Evolutionary conservation across 352 stramenopile genomes (phyloP).

Genomic region (Phytophthora melonis): DNA sequence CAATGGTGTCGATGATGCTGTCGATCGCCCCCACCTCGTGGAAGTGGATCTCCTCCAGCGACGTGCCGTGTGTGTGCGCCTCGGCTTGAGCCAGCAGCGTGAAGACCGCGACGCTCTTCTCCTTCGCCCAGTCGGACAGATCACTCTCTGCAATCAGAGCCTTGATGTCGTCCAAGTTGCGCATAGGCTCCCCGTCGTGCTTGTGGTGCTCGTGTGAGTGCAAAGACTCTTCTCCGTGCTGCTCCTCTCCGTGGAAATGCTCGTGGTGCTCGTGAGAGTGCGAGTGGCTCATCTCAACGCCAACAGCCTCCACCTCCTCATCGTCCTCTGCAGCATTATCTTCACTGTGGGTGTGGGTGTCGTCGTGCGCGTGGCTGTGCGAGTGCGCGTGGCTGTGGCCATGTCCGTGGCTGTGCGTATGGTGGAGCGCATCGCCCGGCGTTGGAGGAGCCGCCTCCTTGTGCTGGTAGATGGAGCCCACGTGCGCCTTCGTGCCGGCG

Average conservation of each 20-base stretch:
- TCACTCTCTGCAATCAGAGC: slow-evolving; percentile 81
- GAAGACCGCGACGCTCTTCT: slow-evolving; percentile 93
- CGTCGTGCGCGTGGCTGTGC: slow-evolving; percentile 41
- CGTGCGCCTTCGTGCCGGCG: slow-evolving; percentile 89
- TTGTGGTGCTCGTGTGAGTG: slow-evolving; percentile 40
- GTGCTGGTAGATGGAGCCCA: slow-evolving; percentile 90
- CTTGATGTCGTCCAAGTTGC: slow-evolving; percentile 93
- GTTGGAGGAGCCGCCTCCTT: slow-evolving; percentile 50
- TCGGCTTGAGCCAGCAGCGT: slow-evolving; percentile 93
- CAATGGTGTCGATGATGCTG: slow-evolving; percentile 97
- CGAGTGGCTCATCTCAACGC: slow-evolving; percentile 32
- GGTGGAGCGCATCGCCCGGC: slow-evolving; percentile 14
- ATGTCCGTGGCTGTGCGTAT: slow-evolving; percentile 34
- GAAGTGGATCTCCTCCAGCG: slow-evolving; percentile 95
- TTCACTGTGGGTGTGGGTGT: slow-evolving; percentile 23
- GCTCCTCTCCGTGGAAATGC: neutral
- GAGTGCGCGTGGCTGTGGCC: slow-evolving; percentile 31
- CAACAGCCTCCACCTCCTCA: neutral
- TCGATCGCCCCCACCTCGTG: slow-evolving; percentile 98
- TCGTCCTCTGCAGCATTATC: slow-evolving; percentile 4
- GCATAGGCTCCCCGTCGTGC: slow-evolving; percentile 72
- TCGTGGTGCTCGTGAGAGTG: slow-evolving; percentile 41
- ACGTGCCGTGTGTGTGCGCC: slow-evolving; percentile 93
- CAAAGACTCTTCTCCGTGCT: neutral
- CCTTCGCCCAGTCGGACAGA: slow-evolving; percentile 91